Conservation (phyloP, 257 asterid species). For the Fraxinus anomala region DNA sequence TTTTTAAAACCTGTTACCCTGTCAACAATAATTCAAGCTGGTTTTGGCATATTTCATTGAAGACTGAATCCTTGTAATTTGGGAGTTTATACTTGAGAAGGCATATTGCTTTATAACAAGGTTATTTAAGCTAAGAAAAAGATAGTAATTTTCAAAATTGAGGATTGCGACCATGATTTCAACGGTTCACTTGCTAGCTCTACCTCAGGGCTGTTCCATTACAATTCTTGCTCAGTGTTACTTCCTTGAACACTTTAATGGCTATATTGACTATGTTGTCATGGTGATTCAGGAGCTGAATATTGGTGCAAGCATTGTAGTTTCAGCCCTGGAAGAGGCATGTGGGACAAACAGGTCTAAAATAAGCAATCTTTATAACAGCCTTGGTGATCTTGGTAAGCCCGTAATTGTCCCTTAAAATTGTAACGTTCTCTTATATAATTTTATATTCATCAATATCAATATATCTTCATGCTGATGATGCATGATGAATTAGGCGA, state of each 20-base stretch:
- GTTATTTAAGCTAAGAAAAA: not conserved
- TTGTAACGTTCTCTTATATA: constrained; percentile 9
- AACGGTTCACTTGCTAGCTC: not conserved
- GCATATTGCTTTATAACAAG: constrained; percentile 1
- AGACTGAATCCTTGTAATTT: not conserved
- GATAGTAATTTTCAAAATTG: not conserved
- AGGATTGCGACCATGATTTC: not conserved
- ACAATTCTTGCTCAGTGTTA: not conserved
- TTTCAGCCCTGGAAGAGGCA: constrained; percentile 79
- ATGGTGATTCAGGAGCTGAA: constrained; percentile 68
- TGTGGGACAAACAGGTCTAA: constrained; percentile 75
- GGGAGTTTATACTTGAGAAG: not conserved
- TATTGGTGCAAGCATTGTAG: constrained; percentile 75
- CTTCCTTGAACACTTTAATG: not conserved
- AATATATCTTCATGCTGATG: constrained; percentile 19
- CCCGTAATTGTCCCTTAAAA: not conserved
- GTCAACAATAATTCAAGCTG: not conserved
- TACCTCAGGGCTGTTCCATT: not conserved
- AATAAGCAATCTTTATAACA: constrained; percentile 65
- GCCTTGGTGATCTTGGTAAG: constrained; percentile 88
- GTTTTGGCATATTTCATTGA: not conserved
- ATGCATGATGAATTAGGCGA: constrained; percentile 64
- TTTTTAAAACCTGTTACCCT: not conserved
- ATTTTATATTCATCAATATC: constrained; percentile 14
- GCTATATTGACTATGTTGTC: constrained; percentile 25